Conservation (phyloP, 2,329 filamentous ascomycete species). For the Boeremia exigua region DNA sequence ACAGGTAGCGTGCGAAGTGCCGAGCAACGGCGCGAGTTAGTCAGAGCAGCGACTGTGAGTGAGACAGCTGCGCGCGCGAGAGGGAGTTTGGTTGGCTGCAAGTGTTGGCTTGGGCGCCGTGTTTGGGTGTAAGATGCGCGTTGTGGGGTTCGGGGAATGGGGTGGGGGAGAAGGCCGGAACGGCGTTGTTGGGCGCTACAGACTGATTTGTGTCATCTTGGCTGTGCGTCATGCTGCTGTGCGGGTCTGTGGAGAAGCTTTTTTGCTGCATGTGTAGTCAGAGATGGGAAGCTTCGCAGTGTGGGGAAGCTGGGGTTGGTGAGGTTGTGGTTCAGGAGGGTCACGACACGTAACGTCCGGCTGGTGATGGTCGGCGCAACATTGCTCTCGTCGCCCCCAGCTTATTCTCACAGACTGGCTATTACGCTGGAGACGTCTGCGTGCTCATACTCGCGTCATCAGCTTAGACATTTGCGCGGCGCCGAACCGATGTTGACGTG, state of each 20-base stretch:
- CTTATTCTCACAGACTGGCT: not conserved
- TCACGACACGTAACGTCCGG: not conserved
- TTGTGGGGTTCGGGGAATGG: constrained; percentile 20
- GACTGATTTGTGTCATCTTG: too few species aligned
- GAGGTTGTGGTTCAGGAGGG: not conserved
- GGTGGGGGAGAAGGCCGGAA: constrained; percentile 26
- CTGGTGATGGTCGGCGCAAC: constrained; percentile 10
- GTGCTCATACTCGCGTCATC: constrained; percentile 1
- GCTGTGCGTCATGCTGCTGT: constrained; percentile 3
- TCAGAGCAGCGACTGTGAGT: not conserved
- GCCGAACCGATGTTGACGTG: not conserved
- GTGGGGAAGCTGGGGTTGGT: not conserved
- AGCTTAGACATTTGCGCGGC: constrained; percentile 4
- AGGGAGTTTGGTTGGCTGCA: not conserved
- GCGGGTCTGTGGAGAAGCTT: constrained; percentile 6
- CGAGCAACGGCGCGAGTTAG: not conserved
- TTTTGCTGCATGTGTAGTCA: not conserved
- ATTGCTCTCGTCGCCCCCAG: not conserved
- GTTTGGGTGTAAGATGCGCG: not conserved
- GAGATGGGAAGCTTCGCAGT: not conserved
- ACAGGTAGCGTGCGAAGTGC: not conserved
- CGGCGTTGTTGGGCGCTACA: too few species aligned
- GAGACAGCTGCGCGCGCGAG: not conserved
- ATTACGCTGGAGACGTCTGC: not conserved
- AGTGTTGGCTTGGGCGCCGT: not conserved